These are phyloP conservation scores for Oryza meyeriana DNA, from an alignment of 176 grass and related monocot genomes.

Conservation along the genomic window DNA sequence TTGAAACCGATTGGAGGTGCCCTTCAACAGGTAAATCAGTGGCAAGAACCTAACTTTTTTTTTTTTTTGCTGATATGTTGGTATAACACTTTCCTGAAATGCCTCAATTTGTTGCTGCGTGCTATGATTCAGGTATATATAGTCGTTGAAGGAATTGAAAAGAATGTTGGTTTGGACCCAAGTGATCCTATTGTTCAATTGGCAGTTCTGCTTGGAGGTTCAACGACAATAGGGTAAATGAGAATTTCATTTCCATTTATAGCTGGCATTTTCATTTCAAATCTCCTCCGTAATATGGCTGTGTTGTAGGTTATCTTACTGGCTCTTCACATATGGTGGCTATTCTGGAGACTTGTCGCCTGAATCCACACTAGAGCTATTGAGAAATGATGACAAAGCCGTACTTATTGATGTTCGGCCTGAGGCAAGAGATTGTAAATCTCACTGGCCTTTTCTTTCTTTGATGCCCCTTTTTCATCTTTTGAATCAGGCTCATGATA, in stretches of 20 bases:
- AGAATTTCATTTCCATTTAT: background rate
- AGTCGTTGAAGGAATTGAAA: conserved; percentile 72
- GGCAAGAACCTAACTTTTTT: background rate
- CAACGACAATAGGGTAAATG: conserved; percentile 66
- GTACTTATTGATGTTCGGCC: conserved; percentile 96
- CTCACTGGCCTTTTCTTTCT: conserved; percentile 73
- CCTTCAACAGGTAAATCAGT: conserved; percentile 73
- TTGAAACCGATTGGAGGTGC: conserved; percentile 58
- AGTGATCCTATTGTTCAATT: conserved; percentile 83
- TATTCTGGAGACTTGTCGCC: conserved; percentile 85
- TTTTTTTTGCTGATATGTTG: background rate
- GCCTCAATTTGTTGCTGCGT: background rate
- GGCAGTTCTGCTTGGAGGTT: conserved; percentile 66
- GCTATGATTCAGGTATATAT: conserved; percentile 53
- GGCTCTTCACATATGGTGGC: conserved; percentile 67
- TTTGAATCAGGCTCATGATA: conserved; percentile 3
- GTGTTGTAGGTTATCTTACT: conserved; percentile 63
- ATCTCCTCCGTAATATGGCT: conserved; percentile 23
- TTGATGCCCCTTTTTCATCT: conserved; percentile 35
- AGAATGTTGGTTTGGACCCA: conserved; percentile 86
- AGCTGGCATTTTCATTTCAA: background rate
- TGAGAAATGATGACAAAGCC: conserved; percentile 72
- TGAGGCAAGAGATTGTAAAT: conserved; percentile 99
- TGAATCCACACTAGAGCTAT: conserved; percentile 69
- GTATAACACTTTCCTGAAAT: background rate